Evolutionary conservation across 345 rosid genomes (phyloP).

Genomic region (Gossypium sturtianum): DNA sequence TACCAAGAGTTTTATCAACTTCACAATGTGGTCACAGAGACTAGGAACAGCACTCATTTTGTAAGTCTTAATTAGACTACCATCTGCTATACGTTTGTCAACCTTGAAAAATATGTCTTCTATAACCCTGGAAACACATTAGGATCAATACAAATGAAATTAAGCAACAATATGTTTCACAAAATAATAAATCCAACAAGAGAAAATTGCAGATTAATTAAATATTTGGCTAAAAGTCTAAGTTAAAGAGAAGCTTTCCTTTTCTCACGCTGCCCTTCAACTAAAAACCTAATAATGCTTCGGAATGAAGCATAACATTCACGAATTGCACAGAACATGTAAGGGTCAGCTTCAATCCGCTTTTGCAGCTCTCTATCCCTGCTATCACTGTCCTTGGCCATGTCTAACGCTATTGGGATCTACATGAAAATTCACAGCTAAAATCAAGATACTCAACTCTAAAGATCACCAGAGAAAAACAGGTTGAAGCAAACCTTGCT

Average conservation of each 20-base stretch:
- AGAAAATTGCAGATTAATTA: background rate
- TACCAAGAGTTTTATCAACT: constrained; percentile 85
- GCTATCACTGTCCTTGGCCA: constrained; percentile 96
- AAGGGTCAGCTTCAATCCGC: constrained; percentile 62
- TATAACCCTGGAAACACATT: constrained; percentile 58
- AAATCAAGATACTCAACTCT: background rate
- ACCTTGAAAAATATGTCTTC: constrained; percentile 53
- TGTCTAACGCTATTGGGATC: constrained; percentile 98
- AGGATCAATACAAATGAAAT: background rate
- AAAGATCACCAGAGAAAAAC: constrained; percentile 4
- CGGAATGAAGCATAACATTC: constrained; percentile 96
- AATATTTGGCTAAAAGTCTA: background rate
- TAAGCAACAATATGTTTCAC: background rate
- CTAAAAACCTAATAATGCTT: constrained; percentile 71
- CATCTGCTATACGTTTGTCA: constrained; percentile 37
- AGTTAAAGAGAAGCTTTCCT: constrained; percentile 40
- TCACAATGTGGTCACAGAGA: constrained; percentile 77
- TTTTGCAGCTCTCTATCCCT: constrained; percentile 87
- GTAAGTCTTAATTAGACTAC: constrained; percentile 46
- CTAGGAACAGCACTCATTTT: constrained; percentile 87
- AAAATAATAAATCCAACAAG: constrained; percentile 7
- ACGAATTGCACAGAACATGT: constrained; percentile 88
- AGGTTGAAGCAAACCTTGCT: constrained; percentile 65
- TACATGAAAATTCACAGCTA: constrained; percentile 19
- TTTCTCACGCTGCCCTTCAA: constrained; percentile 63